A percentile compares a stretch with the other conserved stretches of the same genome.
Evolutionary conservation across 495 filamentous ascomycete species (phyloP).

Genomic region (Durotheca rogersii): DNA sequence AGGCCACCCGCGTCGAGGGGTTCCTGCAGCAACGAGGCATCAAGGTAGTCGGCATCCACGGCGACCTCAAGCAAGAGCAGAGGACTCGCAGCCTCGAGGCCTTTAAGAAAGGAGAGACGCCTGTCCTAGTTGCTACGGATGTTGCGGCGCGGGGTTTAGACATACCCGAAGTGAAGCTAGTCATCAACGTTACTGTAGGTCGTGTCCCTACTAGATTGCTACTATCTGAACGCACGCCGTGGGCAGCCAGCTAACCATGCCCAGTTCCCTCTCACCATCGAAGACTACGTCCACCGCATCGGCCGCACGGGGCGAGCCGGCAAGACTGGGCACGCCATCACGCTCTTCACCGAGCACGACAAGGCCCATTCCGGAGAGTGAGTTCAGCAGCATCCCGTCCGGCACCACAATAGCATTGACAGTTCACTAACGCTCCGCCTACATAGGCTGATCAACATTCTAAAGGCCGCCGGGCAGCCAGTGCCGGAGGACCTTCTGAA

Average conservation of each 20-base stretch:
- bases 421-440: conserved; percentile 7
- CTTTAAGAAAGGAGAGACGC: conserved; percentile 85
- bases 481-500: conserved; percentile 87
- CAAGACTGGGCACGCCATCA: conserved; percentile 84
- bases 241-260: conserved; percentile 6
- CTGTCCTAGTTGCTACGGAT: conserved; percentile 92
- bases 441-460: conserved; percentile 75
- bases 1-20: conserved; percentile 81
- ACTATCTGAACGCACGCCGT: background rate
- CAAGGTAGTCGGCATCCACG: conserved; percentile 84
- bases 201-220: conserved; percentile 22
- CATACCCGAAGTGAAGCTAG: conserved; percentile 88
- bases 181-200: conserved; percentile 76
- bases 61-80: conserved; percentile 81
- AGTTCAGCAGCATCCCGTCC: conserved; percentile 40
- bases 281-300: conserved; percentile 98
- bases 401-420: background rate
- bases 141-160: conserved; percentile 94
- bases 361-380: conserved; percentile 83
- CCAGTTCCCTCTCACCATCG: conserved; percentile 64
- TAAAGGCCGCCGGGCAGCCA: conserved; percentile 82
- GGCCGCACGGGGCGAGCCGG: conserved; percentile 92
- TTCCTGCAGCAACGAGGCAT: conserved; percentile 76
- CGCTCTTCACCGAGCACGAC: conserved; percentile 91
- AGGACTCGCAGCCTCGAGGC: conserved; percentile 77